phyloP scores from a whole-genome alignment of 208 protist genomes.

The Crithidia bombi region DNA sequence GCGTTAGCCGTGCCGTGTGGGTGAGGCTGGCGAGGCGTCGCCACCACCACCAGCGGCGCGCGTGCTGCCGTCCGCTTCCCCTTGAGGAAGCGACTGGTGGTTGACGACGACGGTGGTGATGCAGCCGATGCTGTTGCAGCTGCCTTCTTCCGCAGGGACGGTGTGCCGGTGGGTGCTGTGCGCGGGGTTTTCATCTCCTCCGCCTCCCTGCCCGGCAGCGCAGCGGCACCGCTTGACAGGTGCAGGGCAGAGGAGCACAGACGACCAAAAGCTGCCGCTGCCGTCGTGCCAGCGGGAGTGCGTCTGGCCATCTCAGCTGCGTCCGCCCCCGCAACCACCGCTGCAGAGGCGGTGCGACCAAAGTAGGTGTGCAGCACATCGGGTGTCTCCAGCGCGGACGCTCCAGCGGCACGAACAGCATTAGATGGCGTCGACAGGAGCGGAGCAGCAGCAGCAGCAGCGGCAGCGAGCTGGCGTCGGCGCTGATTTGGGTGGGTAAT shows the following conservation, averaged over 20 bases:
- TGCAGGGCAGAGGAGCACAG: conserved; percentile 31
- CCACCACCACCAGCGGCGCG: conserved; percentile 6
- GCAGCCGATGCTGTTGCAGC: neutral
- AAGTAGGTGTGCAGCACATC: conserved; percentile 30
- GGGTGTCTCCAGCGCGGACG: conserved; percentile 19
- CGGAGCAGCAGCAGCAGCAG: neutral
- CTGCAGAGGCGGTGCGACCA: conserved; percentile 18
- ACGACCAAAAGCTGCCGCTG: conserved; percentile 12
- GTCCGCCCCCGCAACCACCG: neutral
- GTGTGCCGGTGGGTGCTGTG: neutral
- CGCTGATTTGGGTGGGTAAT: conserved; percentile 37
- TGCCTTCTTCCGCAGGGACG: neutral
- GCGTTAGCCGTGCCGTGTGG: neutral
- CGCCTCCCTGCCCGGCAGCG: neutral
- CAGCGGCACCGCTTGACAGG: neutral
- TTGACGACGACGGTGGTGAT: neutral
- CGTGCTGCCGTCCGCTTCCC: conserved; percentile 9
- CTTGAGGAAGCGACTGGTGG: neutral
- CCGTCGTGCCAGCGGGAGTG: neutral
- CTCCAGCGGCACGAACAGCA: conserved; percentile 2
- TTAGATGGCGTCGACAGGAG: neutral
- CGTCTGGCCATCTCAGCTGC: too few species aligned
- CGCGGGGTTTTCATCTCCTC: neutral
- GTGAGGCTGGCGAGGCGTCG: neutral
- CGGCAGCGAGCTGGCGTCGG: conserved; percentile 20